Evolutionary conservation across 495 filamentous ascomycete species (phyloP), one percentile per base, ranked within the genome.

Genomic region (Rusavskia elegans): DNA sequence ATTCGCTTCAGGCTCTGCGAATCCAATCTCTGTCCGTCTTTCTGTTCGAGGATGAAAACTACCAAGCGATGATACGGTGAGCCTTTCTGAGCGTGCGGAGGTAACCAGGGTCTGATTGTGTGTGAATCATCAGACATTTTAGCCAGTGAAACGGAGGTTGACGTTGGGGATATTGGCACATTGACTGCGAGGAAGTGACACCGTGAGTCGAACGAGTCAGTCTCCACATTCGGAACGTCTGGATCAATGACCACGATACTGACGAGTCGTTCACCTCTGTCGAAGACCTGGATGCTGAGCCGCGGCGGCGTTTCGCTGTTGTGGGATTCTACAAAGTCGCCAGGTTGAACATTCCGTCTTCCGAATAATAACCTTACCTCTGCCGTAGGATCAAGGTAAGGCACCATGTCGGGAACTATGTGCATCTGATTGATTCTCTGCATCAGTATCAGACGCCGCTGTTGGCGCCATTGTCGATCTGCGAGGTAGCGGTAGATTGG

Each of bases 401-500:
- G 84, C 3, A 99, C 76, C n/a, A 95, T 71, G 64, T 99, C 92
- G n/a, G 92, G 92, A 30, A 95, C 74, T 45, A 97, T 80, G 54
- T 83, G 73, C 73, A 97, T 85, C 65, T 95, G 88, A 21, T 78
- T 73, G 60, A 99, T 83, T 59, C 92, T 81, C 69, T 99, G 93
- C 55, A 82, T 74, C 45, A 94, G 73, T 53, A 96, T 70, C 48
- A 74, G 76, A 44, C 78, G 79, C 55, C 82, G 79, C 68, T 88
- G 85, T 56, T 81, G 73, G 53, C 83, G 78, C 93, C 93, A 99
- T 71, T 90, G 85, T 51, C 71, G 71, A 63, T 96, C 77, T 50
- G 89, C 84, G 45, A 97, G 79, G 63, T 83, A 82, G 38, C 90
- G 87, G 72, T 99, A 99, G 64, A 99, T 85, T 37, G 92, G 93